phyloP scores from a whole-genome alignment of 352 stramenopile species.

The Phytophthora megakarya region DNA sequence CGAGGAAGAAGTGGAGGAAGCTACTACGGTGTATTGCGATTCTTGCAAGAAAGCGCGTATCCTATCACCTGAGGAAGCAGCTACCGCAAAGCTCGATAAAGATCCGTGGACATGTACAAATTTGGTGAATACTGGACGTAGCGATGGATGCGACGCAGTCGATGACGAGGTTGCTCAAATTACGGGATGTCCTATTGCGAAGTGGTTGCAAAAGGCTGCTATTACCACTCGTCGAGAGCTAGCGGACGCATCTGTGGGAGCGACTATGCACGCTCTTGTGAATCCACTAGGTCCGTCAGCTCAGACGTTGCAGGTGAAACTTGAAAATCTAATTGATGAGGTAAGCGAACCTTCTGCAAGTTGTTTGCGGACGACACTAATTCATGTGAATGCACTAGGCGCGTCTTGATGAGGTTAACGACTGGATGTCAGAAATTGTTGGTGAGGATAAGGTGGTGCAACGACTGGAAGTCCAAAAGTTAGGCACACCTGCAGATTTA shows the following conservation, averaged over 20 bases:
- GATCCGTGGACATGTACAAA: conserved; percentile 67
- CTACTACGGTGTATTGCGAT: conserved; percentile 82
- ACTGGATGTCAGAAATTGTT: conserved; percentile 75
- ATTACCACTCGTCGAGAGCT: conserved; percentile 67
- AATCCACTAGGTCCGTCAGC: conserved; percentile 44
- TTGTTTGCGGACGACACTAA: background rate
- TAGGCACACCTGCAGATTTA: conserved; percentile 81
- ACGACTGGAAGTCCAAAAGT: conserved; percentile 72
- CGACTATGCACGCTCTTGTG: conserved; percentile 42
- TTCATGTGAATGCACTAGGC: conserved; percentile 41
- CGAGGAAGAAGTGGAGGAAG: conserved; percentile 62
- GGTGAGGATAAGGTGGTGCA: conserved; percentile 52
- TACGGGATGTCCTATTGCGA: conserved; percentile 46
- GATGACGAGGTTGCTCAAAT: conserved; percentile 83
- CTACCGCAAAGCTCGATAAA: conserved; percentile 29
- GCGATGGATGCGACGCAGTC: conserved; percentile 48
- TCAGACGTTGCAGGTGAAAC: conserved; percentile 40
- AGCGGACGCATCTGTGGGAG: conserved; percentile 46
- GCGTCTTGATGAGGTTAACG: conserved; percentile 80
- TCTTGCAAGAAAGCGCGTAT: conserved; percentile 82
- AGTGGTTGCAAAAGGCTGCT: conserved; percentile 45
- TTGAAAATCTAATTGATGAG: conserved; percentile 69
- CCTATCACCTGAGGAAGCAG: conserved; percentile 53
- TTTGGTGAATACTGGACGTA: conserved; percentile 42
- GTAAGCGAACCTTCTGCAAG: conserved; percentile 18